These are phyloP conservation scores for Friedmanniomyces endolithicus DNA, from an alignment of 495 filamentous ascomycete genomes.

Conservation along the genomic window DNA sequence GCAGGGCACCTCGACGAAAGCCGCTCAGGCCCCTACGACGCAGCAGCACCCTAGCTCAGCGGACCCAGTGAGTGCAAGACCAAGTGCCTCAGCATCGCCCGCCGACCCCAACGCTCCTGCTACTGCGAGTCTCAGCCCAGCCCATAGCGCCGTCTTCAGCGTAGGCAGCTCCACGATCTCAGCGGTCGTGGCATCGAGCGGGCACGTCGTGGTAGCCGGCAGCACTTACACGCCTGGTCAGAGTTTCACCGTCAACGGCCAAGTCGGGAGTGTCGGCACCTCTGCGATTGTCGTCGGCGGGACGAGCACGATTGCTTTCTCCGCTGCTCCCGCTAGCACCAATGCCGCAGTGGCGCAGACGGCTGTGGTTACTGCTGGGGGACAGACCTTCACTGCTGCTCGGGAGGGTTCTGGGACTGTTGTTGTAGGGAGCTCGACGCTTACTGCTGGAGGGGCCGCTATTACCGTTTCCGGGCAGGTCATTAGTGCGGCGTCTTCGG, in stretches of 20 bases:
- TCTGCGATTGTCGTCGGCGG: neutral
- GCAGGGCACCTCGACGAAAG: neutral
- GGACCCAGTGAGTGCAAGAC: neutral
- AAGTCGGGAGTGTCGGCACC: neutral
- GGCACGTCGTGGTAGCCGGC: neutral
- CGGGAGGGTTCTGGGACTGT: neutral
- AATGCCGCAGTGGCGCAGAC: no score
- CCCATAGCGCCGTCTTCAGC: neutral
- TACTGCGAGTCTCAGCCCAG: neutral
- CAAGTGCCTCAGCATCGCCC: neutral
- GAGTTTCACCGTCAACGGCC: neutral
- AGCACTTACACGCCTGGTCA: neutral
- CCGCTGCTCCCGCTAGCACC: neutral
- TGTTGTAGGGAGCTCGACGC: neutral
- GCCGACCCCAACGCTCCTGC: neutral
- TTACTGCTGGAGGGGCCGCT: neutral
- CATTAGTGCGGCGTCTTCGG: neutral
- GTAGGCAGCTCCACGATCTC: neutral
- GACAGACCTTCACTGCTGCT: neutral
- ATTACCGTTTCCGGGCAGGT: neutral
- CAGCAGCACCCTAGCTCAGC: neutral
- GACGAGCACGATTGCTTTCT: neutral
- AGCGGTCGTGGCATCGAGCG: neutral
- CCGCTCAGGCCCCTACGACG: neutral
- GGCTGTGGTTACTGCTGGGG: neutral